These are phyloP conservation scores for cucumber (Cucumis sativus) DNA, from an alignment of 306 rosid genomes.

Conservation along the genomic window DNA sequence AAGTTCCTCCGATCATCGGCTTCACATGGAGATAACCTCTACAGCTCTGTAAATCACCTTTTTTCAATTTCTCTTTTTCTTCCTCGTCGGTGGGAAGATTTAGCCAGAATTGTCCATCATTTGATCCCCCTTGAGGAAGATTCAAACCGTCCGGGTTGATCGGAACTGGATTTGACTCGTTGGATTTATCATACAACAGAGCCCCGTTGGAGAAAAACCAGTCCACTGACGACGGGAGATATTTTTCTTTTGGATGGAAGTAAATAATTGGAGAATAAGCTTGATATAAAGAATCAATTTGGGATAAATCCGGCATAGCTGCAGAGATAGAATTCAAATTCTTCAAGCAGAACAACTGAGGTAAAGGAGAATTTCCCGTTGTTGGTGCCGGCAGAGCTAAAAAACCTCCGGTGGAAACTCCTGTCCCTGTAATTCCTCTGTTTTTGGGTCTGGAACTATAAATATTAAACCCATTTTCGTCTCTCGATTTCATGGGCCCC, in stretches of 20 bases:
- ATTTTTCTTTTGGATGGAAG: constrained; percentile 48
- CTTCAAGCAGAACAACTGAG: constrained; percentile 37
- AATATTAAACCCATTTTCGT: constrained; percentile 25
- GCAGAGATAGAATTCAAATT: constrained; percentile 21
- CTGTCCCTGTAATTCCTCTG: constrained; percentile 31
- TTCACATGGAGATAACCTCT: constrained; percentile 45
- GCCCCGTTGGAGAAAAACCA: constrained; percentile 71
- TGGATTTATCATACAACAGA: constrained; percentile 27
- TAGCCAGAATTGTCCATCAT: constrained; percentile 51
- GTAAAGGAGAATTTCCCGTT: background rate
- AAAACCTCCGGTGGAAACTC: constrained; percentile 52
- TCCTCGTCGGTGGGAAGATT: constrained; percentile 39
- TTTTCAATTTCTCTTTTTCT: constrained; percentile 29
- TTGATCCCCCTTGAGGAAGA: constrained; percentile 50
- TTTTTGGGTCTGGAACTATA: constrained; percentile 39
- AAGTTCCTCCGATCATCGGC: constrained; percentile 59
- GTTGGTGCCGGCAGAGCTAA: constrained; percentile 5
- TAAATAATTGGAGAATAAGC: constrained; percentile 50
- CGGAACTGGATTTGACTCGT: constrained; percentile 30
- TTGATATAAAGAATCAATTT: constrained; percentile 29
- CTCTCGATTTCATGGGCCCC: constrained; percentile 23
- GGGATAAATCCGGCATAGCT: constrained; percentile 44
- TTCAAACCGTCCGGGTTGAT: constrained; percentile 37
- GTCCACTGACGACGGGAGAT: constrained; percentile 40
- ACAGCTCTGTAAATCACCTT: constrained; percentile 33